Base-by-base conservation (phyloP, 2,329 filamentous ascomycete genomes). In the Colletotrichum sp. region DNA sequence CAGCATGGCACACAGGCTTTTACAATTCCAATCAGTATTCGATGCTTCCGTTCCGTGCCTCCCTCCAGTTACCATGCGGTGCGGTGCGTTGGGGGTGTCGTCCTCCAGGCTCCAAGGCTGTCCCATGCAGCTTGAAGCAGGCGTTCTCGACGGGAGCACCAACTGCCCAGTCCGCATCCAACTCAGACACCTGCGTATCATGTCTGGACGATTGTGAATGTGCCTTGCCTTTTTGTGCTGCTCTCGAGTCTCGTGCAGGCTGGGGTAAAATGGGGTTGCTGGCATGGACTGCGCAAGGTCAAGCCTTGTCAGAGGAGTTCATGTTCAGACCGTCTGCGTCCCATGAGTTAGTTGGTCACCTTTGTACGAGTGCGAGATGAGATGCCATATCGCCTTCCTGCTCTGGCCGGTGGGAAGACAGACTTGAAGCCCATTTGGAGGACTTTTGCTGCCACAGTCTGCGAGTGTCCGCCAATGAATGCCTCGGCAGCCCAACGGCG, bases 311-410 rank as follows among this genome's bases (percentile, higher is more conserved):
- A 43, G 24, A 38, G 13, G 57, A 43, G 36, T 63, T 74, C 57
- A 71, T 61, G 43, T 74, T 72, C 63, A 71, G 72, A 74, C 63
- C 62, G 57, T 67, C 57, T 34, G 34, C 72, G 54, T 62, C 57
- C 58, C 29, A 38, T 34, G 54, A 66, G 58, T 59, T 51, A 21
- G 43, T 21, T 51, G 8, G 8, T 13, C 43, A 13, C 9, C n/a
- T 15, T 27, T 54, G 18, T n/a, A 62, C 34, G 27, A 63, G 47
- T 29, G 29, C 29, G 43, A 67, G 34, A 67, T 63, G 62, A 67
- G 69, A 73, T 73, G 68, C 58, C n/a, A 65, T 54, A 15, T 57
- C 21, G 33, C 59, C 24, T 47, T 34, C 34, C 38, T 47, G 21
- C 34, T 24, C 34, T 11, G n/a, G 38, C 38, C 38, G 38, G 38